Base-by-base conservation (phyloP, 106 monocot genomes). In the Xerophyta viscosa region DNA sequence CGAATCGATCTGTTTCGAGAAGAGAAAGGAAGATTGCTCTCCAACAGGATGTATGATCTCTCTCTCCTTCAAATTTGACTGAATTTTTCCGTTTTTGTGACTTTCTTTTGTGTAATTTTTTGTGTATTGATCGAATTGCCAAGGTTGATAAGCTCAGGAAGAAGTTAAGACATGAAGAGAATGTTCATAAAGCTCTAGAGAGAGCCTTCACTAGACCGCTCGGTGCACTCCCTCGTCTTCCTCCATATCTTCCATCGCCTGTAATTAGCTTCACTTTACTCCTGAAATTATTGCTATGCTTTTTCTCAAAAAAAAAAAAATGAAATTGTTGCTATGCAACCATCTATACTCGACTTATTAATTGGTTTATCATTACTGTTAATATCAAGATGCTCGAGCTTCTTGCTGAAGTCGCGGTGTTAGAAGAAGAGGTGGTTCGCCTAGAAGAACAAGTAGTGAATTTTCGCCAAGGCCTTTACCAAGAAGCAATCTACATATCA, bases 391-490 rank as follows among this genome's bases (percentile, higher is more conserved):
- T 71, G 20, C 48, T 98, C n/a, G 85, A 85, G 70, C 89, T 98
- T 47, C 66, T 98, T 8, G 96, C 85, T n/a, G 96, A 98, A 55
- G 89, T 98, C 7, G 96, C 96, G 0, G 76, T 89, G 1, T 58
- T 98, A 50, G 96, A 98, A 41, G 96, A 98, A 53, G 96, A 98
- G 48, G 96, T 98, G 14, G 78, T 74, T 12, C 56, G 89, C 37
- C 89, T 98, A n/a, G 96, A 98, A 74, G 89, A 89, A 21, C 85
- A 98, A 56, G 81, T 98, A 19, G 75, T 89, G 43, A 82, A 79
- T 71, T 82, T 81, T 60, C 37, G 96, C 66, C 82, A 89, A 54
- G 79, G 79, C 2, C 77, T 98, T 13, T 86, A 77, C 57, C 78
- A 86, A 56, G 96, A 98, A 55, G 96, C 96, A 19, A 66, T 86